Evolutionary conservation across 1,284 basidiomycete genomes (phyloP).

Genomic region (Trichosporon sp.): DNA sequence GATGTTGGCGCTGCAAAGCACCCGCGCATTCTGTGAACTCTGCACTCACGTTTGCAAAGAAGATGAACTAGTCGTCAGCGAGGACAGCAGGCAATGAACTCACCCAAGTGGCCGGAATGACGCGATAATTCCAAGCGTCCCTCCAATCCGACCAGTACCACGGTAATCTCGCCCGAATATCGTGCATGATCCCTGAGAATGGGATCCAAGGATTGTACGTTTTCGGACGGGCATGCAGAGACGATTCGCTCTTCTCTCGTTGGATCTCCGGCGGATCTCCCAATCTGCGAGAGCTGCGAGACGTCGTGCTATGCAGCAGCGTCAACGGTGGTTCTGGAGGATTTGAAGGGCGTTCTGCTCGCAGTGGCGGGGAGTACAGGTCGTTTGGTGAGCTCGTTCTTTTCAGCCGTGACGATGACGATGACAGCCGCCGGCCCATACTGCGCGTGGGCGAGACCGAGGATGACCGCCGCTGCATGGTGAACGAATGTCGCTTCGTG

Average conservation of each 20-base stretch:
- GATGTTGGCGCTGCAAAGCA: too few species aligned
- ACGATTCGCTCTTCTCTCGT: neutral
- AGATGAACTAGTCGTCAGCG: constrained; percentile 43
- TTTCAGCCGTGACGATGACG: neutral
- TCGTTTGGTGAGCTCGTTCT: neutral
- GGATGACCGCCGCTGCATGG: constrained; percentile 3
- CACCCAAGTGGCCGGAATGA: constrained; percentile 47
- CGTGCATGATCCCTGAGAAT: constrained; percentile 63
- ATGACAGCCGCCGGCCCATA: neutral
- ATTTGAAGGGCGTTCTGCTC: constrained; percentile 24
- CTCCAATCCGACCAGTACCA: constrained; percentile 82
- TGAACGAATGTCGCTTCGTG: neutral
- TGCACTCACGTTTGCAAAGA: constrained; percentile 40
- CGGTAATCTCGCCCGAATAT: constrained; percentile 69
- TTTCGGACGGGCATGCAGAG: neutral
- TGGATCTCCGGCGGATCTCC: neutral
- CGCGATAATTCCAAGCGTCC: constrained; percentile 79
- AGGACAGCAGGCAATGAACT: constrained; percentile 44
- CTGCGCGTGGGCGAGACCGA: constrained; percentile 4
- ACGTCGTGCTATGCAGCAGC: constrained; percentile 29
- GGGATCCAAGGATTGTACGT: constrained; percentile 8
- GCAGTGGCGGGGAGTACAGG: constrained; percentile 10
- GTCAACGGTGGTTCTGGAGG: constrained; percentile 39
- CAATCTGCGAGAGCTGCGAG: constrained; percentile 4
- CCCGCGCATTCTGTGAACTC: neutral